A percentile compares a stretch with the other conserved stretches of the same genome.
These are phyloP conservation scores for Cicer judaicum DNA, from an alignment of 306 rosid species.

Conservation along the genomic window DNA sequence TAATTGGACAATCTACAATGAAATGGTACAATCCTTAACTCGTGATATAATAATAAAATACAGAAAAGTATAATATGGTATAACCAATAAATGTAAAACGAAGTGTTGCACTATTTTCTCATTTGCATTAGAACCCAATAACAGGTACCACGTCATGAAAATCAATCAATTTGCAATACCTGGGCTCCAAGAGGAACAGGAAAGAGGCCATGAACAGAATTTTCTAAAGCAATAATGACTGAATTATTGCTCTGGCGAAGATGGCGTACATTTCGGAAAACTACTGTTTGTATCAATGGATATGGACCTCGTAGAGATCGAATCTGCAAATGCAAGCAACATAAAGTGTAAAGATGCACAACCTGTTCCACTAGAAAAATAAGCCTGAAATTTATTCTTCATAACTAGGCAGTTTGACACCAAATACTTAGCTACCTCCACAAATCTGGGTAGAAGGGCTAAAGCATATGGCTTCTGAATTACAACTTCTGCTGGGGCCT, in stretches of 20 bases:
- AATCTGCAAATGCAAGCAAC: constrained; percentile 62
- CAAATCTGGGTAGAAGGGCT: constrained; percentile 83
- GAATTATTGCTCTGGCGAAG: constrained; percentile 68
- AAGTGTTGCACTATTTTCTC: constrained; percentile 33
- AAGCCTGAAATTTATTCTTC: neutral
- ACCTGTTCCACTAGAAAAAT: constrained; percentile 33
- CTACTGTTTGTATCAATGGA: constrained; percentile 90
- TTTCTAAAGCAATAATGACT: constrained; percentile 70
- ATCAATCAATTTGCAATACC: constrained; percentile 54
- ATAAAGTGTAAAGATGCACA: constrained; percentile 32
- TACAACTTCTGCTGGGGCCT: constrained; percentile 80
- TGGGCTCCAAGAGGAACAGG: constrained; percentile 99
- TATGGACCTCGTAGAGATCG: constrained; percentile 87
- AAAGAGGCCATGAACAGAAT: constrained; percentile 83
- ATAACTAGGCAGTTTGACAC: constrained; percentile 15
- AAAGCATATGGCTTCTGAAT: constrained; percentile 88
- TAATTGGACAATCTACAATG: constrained; percentile 87
- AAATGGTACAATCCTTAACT: constrained; percentile 41
- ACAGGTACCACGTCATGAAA: constrained; percentile 6
- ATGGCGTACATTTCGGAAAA: constrained; percentile 79
- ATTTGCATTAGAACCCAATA: constrained; percentile 34
- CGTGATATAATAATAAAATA: constrained; percentile 10
- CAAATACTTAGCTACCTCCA: constrained; percentile 66
- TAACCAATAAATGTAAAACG: constrained; percentile 24
- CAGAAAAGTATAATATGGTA: constrained; percentile 6